Evolutionary conservation across 2,329 filamentous ascomycete species (phyloP), one percentile per base, ranked within the genome.

Genomic region (Epichloe glyceriae): DNA sequence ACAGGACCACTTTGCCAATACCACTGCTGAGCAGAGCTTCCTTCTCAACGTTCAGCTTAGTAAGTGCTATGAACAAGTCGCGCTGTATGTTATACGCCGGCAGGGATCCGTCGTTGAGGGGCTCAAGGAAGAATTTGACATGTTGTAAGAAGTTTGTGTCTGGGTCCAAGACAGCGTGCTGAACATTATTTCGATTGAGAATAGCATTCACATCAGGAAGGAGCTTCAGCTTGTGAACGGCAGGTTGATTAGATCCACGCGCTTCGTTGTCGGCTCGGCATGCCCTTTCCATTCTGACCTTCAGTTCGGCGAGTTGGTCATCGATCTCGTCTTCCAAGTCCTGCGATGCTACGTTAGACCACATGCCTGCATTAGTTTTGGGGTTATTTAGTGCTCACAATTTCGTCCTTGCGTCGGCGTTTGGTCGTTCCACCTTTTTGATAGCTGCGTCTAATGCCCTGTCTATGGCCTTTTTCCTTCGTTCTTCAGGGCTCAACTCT

Each of bases 51-150:
- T 88, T 89, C 5, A 97, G 76, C 60, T 82, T 83, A 17, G 78
- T 79, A 38, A 98, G 75, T 22, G 88, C 85, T 26, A 80, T 79
- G 65, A 98, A 93, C 42, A 98, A 80, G 64, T 97, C 90, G 54
- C 90, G 88, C 71, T 98, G 93, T 58, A 98, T 97, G 64, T 93
- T 93, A 71, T 96, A 98, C 33, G 93, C 91, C 0, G 93, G 93
- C 47, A 98, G 77, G 54, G 88, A 91, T 52, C 91, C 93, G 63
- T 97, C 91, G 60, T 91, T 89, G 44, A 97, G 78, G 1, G 93
- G 93, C 65, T 98, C 93, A 20, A 98, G 79, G 76, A 97, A 97
- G 76, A 95, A 97, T 64, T 91, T 89, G 62, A 98, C 88, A 14
- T 90, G 87, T 68, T 95, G 88, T 39, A 98, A 73, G 55, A 98